These are phyloP conservation scores for Gossypium longicalyx DNA, from an alignment of 345 rosid genomes.

Conservation along the genomic window DNA sequence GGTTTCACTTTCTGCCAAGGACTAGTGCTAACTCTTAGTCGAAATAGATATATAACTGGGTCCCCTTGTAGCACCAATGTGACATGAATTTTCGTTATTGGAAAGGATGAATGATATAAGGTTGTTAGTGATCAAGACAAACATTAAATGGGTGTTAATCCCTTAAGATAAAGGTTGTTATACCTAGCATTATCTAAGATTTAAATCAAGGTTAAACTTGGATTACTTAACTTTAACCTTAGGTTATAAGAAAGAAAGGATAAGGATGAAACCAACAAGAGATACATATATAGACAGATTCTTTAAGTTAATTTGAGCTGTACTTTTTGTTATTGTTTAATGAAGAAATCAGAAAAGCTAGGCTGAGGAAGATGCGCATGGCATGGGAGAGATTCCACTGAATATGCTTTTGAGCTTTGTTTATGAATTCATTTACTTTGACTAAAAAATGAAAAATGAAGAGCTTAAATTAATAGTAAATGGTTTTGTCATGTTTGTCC, in stretches of 20 bases:
- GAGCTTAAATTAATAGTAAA: constrained; percentile 24
- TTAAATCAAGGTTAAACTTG: constrained; percentile 20
- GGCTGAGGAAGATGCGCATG: constrained; percentile 37
- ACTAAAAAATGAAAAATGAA: neutral
- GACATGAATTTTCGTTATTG: neutral
- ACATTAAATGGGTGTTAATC: neutral
- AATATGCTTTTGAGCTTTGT: constrained; percentile 35
- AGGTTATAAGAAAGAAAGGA: constrained; percentile 34
- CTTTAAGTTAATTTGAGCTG: constrained; percentile 21
- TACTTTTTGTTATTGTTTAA: constrained; percentile 14
- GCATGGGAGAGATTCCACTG: constrained; percentile 31
- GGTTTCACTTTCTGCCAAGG: neutral
- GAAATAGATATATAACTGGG: neutral
- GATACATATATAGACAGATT: constrained; percentile 20
- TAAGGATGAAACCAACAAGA: constrained; percentile 39
- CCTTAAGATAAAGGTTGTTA: neutral
- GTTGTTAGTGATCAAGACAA: neutral
- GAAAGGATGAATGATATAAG: neutral
- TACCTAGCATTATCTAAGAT: too few species aligned
- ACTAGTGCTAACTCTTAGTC: neutral
- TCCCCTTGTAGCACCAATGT: neutral
- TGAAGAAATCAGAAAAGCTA: constrained; percentile 7
- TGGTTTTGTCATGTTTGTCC: constrained; percentile 49
- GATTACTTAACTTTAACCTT: constrained; percentile 20
- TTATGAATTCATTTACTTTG: constrained; percentile 22